Base-by-base conservation (phyloP, 495 filamentous ascomycete genomes). In the Penicillium lividum region DNA sequence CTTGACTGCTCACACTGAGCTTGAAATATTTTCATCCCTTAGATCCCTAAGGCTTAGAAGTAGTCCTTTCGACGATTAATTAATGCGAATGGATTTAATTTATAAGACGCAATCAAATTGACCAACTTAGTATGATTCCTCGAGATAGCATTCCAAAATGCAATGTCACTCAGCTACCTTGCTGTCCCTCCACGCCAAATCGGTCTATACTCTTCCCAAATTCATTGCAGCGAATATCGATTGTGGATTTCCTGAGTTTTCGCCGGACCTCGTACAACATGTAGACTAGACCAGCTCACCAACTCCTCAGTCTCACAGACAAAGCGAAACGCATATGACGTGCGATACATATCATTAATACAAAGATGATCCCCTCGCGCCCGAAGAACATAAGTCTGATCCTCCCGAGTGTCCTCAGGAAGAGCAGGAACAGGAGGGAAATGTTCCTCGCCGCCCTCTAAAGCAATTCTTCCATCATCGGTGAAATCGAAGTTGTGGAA, bases 261-360 rank as follows among this genome's bases (percentile, higher is more conserved):
- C 67, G 72, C 77, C 58, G 77, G 77, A 13, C 77, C 77, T 51
- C 64, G 68, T 10, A 80, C 77, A 31, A 77, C 73, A 71, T 80
- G 77, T 8, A 75, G 70, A 70, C 76, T 78, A 7, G 74, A 68
- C 77, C 77, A 80, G 46, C 72, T 77, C 34, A 78, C 27, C 51
- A 78, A 68, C 53, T 77, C 71, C 1, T 76, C 76, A 0, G 66
- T 70, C 28, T 66, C 70, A 3, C 62, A 56, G 3, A 59, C 51
- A 22, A 80, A 66, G n/a, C 74, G 65, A 57, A 80, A 80, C 13
- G 75, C 70, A 60, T 80, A 80, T 5, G 75, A 75, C 7, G 76
- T 80, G 46, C 71, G 75, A 63, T 80, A 80, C 76, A 78, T 78
- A 67, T 80, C 77, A 53, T 80, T 75, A 40, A 80, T 73, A 54